Conservation (phyloP, 176 grass and related monocot genomes). For the Oropetium thomaeum region DNA sequence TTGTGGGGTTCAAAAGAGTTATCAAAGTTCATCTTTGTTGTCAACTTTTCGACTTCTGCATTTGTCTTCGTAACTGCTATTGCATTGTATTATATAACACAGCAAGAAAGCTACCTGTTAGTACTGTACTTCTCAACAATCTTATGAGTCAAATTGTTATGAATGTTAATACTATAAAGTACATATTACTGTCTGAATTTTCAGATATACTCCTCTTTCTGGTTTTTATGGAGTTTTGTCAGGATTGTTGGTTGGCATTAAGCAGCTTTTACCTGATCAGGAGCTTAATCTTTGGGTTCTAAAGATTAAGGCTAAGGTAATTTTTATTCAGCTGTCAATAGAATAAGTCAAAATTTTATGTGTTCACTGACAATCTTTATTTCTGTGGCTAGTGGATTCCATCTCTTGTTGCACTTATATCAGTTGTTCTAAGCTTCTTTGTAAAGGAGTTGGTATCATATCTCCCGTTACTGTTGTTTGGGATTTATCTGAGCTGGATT, state of each 20-base stretch:
- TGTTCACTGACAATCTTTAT: constrained; percentile 24
- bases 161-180: neutral
- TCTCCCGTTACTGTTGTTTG: constrained; percentile 81
- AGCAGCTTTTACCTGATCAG: constrained; percentile 93
- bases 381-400: constrained; percentile 71
- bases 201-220: constrained; percentile 88
- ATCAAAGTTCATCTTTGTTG: constrained; percentile 85
- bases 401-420: constrained; percentile 63
- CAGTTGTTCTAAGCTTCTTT: constrained; percentile 67
- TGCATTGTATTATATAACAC: constrained; percentile 73
- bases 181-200: constrained; percentile 11
- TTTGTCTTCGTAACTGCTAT: constrained; percentile 86
- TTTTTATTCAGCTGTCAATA: constrained; percentile 16
- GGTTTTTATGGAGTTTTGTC: constrained; percentile 93
- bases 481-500: constrained; percentile 97
- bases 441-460: constrained; percentile 63
- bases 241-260: constrained; percentile 89
- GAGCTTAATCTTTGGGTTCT: constrained; percentile 71
- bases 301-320: constrained; percentile 91
- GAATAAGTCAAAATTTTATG: constrained; percentile 2
- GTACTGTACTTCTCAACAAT: constrained; percentile 32
- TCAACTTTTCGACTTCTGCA: constrained; percentile 79
- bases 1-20: constrained; percentile 95
- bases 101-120: constrained; percentile 92
- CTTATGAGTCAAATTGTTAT: neutral